Percentiles rank a stretch among this genome's conserved stretches.
phyloP scores from a whole-genome alignment of 208 protist species.

The Phytomonas sp. region DNA sequence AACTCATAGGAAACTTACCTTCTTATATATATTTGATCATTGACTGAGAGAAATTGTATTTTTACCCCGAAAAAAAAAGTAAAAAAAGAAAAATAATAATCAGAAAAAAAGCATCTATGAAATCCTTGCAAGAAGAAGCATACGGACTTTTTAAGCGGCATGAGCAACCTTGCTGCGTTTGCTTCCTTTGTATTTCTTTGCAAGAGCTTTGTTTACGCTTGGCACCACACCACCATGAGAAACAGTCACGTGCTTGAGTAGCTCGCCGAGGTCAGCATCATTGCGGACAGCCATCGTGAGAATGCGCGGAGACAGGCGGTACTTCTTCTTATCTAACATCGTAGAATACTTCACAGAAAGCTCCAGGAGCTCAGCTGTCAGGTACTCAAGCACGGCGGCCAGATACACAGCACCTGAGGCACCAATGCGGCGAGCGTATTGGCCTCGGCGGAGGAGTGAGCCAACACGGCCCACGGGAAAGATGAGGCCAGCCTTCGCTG shows the following conservation, averaged over 20 bases:
- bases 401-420: conserved; percentile 98
- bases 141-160: neutral
- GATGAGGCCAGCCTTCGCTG: conserved; percentile 94
- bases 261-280: conserved; percentile 56
- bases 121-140: conserved; percentile 10
- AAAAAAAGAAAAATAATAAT: conserved; percentile 15
- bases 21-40: conserved; percentile 5
- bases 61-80: conserved; percentile 6
- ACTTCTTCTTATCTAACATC: conserved; percentile 57
- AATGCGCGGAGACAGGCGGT: conserved; percentile 62
- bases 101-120: conserved; percentile 14
- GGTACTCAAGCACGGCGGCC: conserved; percentile 98
- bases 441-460: conserved; percentile 91
- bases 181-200: conserved; percentile 68
- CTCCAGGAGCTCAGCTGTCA: conserved; percentile 81
- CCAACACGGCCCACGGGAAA: conserved; percentile 99
- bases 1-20: neutral
- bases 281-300: conserved; percentile 73
- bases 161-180: conserved; percentile 21
- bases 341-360: conserved; percentile 72
- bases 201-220: conserved; percentile 68
- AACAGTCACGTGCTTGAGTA: conserved; percentile 64
- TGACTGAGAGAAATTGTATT: conserved; percentile 3
- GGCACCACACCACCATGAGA: conserved; percentile 76
- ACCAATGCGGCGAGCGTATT: conserved; percentile 95